Evolutionary conservation across 2,329 filamentous ascomycete species (phyloP).

Genomic region (Xylaria arbuscula): DNA sequence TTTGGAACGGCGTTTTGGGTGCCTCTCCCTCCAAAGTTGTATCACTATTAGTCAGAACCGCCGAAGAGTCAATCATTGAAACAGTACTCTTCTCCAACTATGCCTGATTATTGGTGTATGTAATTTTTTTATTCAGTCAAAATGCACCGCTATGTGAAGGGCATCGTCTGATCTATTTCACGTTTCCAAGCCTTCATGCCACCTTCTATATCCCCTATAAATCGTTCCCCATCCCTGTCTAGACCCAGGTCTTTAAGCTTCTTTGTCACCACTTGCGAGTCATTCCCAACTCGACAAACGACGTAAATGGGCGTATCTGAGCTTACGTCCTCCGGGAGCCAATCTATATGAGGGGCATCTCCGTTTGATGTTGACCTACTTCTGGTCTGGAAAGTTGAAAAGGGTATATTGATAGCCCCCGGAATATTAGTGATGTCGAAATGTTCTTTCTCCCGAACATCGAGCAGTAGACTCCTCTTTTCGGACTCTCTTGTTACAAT

Average conservation of each 20-base stretch:
- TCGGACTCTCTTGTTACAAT: constrained; percentile 33
- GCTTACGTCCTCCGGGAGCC: constrained; percentile 55
- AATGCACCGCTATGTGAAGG: constrained; percentile 58
- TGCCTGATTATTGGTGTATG: background rate
- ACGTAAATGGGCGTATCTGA: constrained; percentile 71
- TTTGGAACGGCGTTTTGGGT: constrained; percentile 45
- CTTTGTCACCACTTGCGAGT: constrained; percentile 77
- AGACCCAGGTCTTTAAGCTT: constrained; percentile 72
- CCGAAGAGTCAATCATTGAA: constrained; percentile 44
- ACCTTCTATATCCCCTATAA: constrained; percentile 76
- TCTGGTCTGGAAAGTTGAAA: constrained; percentile 62
- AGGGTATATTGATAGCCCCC: constrained; percentile 80
- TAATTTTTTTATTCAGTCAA: constrained; percentile 5
- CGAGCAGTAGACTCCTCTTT: constrained; percentile 71
- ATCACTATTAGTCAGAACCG: constrained; percentile 43
- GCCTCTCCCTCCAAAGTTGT: constrained; percentile 47
- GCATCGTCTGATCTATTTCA: constrained; percentile 69
- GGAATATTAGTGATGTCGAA: constrained; percentile 82
- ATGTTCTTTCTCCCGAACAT: constrained; percentile 86
- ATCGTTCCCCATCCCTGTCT: constrained; percentile 62
- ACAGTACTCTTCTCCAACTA: constrained; percentile 40
- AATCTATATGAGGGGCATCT: constrained; percentile 45
- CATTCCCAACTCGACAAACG: constrained; percentile 80
- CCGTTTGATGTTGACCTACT: constrained; percentile 37
- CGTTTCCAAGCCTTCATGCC: constrained; percentile 79